Evolutionary conservation across 2,329 filamentous ascomycete genomes (phyloP).

Genomic region (Clathrospora elynae): DNA sequence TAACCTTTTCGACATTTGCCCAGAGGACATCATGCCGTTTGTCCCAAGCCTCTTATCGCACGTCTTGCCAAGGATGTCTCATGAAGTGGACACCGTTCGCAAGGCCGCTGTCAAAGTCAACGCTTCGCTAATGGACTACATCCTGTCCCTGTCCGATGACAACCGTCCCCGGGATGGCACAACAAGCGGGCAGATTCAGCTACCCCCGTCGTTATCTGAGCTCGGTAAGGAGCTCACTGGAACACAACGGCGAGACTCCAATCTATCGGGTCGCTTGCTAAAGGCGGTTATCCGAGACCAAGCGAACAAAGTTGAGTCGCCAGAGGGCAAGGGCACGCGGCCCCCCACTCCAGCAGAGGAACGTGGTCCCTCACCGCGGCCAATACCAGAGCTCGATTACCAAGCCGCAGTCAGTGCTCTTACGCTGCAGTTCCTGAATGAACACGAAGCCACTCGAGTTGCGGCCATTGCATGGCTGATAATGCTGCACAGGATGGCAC

Average conservation of each 20-base stretch:
- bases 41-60: slow-evolving; percentile 90
- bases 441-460: slow-evolving; percentile 93
- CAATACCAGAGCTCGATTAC: slow-evolving; percentile 81
- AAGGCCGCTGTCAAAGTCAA: slow-evolving; percentile 90
- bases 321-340: slow-evolving; percentile 37
- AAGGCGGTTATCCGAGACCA: slow-evolving; percentile 46
- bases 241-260: slow-evolving; percentile 47
- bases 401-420: slow-evolving; percentile 91
- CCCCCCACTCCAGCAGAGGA: slow-evolving; percentile 54
- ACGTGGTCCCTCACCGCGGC: slow-evolving; percentile 50
- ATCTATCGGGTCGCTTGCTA: slow-evolving; percentile 42
- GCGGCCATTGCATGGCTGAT: slow-evolving; percentile 95
- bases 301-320: slow-evolving; percentile 32
- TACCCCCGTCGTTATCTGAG: slow-evolving; percentile 48
- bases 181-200: slow-evolving; percentile 51
- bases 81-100: slow-evolving; percentile 85
- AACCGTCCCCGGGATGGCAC: slow-evolving; percentile 49
- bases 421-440: slow-evolving; percentile 91
- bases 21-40: slow-evolving; percentile 93
- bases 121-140: slow-evolving; percentile 87
- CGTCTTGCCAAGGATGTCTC: slow-evolving; percentile 91
- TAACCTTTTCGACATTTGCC: slow-evolving; percentile 94
- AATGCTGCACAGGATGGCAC: slow-evolving; percentile 95
- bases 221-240: slow-evolving; percentile 51
- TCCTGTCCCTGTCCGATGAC: slow-evolving; percentile 81